phyloP scores from a whole-genome alignment of 495 filamentous ascomycete species.

The Collariella sp. region DNA sequence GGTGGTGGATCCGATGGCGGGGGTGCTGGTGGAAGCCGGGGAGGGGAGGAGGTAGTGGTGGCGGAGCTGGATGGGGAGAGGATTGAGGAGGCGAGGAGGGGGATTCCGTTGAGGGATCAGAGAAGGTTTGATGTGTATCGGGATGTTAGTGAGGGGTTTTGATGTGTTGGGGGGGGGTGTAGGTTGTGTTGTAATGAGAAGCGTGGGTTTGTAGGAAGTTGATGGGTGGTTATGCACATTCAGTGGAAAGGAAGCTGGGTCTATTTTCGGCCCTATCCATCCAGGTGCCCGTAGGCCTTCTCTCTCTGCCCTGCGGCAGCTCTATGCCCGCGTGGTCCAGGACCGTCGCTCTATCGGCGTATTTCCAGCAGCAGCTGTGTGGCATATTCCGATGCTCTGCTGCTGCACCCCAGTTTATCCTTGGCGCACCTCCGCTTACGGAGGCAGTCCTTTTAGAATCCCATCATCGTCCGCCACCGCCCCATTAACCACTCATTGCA shows the following conservation, averaged over 20 bases:
- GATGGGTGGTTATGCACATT: background rate
- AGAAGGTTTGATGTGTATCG: constrained; percentile 92
- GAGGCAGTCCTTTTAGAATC: background rate
- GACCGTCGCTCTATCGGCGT: background rate
- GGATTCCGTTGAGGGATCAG: constrained; percentile 79
- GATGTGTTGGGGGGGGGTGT: constrained; percentile 24
- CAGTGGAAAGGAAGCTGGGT: background rate
- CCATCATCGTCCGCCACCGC: background rate
- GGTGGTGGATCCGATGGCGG: constrained; percentile 81
- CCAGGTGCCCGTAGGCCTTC: background rate
- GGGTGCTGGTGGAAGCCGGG: constrained; percentile 62
- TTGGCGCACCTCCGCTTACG: background rate
- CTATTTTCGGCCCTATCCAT: background rate
- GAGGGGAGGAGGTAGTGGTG: constrained; percentile 69
- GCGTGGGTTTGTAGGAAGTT: background rate
- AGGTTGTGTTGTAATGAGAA: background rate
- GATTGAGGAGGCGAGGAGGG: constrained; percentile 70
- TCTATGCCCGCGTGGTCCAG: background rate
- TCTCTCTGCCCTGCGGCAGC: background rate
- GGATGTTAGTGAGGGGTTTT: constrained; percentile 58
- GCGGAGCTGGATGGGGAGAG: constrained; percentile 61
- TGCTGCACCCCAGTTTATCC: constrained; percentile 9
- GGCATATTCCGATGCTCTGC: background rate
- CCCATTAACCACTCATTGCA: constrained; percentile 37
- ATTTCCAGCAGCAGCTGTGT: background rate